A percentile compares a stretch with the other conserved stretches of the same genome.
phyloP scores from a whole-genome alignment of 2,329 filamentous ascomycete genomes.

The Hypoxylon sp. region DNA sequence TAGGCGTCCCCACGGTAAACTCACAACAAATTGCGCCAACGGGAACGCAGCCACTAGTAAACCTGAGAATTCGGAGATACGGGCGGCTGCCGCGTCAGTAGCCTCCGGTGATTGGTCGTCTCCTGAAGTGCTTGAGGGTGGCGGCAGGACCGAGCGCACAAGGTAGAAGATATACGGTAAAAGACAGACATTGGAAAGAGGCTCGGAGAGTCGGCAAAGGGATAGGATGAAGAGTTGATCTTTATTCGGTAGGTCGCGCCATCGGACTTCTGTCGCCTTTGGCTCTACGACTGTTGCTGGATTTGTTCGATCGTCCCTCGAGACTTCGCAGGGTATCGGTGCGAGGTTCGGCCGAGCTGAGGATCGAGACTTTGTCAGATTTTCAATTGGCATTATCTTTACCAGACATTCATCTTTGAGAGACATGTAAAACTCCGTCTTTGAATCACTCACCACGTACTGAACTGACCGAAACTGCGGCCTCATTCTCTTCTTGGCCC shows the following conservation, averaged over 20 bases:
- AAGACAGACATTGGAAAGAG: slow-evolving; percentile 76
- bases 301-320: slow-evolving; percentile 16
- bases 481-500: slow-evolving; percentile 28
- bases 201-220: slow-evolving; percentile 67
- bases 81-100: slow-evolving; percentile 61
- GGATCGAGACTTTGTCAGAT: slow-evolving; percentile 11
- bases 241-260: slow-evolving; percentile 58
- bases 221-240: slow-evolving; percentile 57
- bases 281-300: slow-evolving; percentile 4
- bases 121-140: slow-evolving; percentile 52
- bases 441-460: slow-evolving; percentile 36
- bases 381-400: neutral
- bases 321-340: slow-evolving; percentile 16
- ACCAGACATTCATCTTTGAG: neutral
- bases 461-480: slow-evolving; percentile 18
- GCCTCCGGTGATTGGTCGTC: slow-evolving; percentile 44
- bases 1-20: slow-evolving; percentile 77
- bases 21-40: slow-evolving; percentile 77
- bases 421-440: neutral
- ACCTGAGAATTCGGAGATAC: slow-evolving; percentile 77
- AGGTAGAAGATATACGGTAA: slow-evolving; percentile 82
- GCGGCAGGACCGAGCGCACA: slow-evolving; percentile 71
- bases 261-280: slow-evolving; percentile 46
- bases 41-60: slow-evolving; percentile 78
- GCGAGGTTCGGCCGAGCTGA: slow-evolving; percentile 24